Evolutionary conservation across 2,329 filamentous ascomycete genomes (phyloP).

Genomic region (Fusarium tanahbumbuense): DNA sequence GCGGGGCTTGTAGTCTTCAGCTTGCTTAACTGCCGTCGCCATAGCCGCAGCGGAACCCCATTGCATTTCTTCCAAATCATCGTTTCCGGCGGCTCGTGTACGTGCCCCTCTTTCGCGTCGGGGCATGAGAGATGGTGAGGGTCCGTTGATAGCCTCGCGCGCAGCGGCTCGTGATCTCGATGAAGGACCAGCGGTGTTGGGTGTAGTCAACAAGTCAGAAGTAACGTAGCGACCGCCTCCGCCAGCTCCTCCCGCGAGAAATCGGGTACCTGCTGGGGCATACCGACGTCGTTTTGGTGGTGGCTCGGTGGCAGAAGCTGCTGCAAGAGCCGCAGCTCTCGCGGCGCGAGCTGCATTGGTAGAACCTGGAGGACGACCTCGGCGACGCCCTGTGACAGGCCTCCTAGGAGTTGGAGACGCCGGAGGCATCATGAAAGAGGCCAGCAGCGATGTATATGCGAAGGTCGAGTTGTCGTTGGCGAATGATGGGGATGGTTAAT

Average conservation of each 20-base stretch:
- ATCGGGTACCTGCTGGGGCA: slow-evolving; percentile 63
- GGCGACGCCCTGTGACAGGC: slow-evolving; percentile 57
- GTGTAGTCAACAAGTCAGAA: slow-evolving; percentile 71
- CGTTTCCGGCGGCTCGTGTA: slow-evolving; percentile 63
- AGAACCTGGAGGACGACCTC: slow-evolving; percentile 60
- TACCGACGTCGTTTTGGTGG: slow-evolving; percentile 80
- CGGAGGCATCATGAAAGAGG: slow-evolving; percentile 47
- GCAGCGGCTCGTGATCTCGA: slow-evolving; percentile 64
- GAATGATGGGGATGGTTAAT: slow-evolving; percentile 37
- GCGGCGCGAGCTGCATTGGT: slow-evolving; percentile 57
- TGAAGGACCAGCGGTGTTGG: slow-evolving; percentile 55
- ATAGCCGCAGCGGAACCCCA: slow-evolving; percentile 91
- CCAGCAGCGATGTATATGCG: slow-evolving; percentile 25
- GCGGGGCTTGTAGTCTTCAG: slow-evolving; percentile 95
- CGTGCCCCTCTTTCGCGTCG: slow-evolving; percentile 69
- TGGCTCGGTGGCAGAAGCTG: slow-evolving; percentile 63
- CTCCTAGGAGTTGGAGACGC: slow-evolving; percentile 56
- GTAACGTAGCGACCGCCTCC: slow-evolving; percentile 88
- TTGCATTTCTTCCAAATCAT: slow-evolving; percentile 70
- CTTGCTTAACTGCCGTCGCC: slow-evolving; percentile 87
- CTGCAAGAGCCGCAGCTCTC: slow-evolving; percentile 51
- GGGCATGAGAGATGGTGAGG: slow-evolving; percentile 58
- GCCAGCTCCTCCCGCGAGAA: slow-evolving; percentile 74
- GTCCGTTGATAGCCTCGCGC: slow-evolving; percentile 56
- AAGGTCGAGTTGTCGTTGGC: slow-evolving; percentile 30